These are phyloP conservation scores for Phytopythium delawarense DNA, from an alignment of 352 stramenopile genomes.

Conservation along the genomic window DNA sequence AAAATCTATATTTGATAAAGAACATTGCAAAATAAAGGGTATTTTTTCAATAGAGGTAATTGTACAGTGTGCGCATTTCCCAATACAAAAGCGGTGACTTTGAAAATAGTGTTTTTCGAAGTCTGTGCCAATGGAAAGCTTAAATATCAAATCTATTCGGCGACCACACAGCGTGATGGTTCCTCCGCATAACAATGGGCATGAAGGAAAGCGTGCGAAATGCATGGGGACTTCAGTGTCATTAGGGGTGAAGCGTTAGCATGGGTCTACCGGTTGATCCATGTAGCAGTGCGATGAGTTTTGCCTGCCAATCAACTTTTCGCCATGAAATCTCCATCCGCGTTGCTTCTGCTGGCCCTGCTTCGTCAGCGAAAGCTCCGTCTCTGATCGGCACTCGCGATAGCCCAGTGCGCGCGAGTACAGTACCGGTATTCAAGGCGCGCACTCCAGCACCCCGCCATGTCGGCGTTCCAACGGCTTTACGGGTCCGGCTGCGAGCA, in stretches of 20 bases:
- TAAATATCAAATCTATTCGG: neutral
- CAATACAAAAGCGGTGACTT: neutral
- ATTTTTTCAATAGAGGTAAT: neutral
- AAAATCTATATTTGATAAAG: neutral
- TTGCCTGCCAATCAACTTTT: too few relatives aligned
- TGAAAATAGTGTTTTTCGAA: neutral
- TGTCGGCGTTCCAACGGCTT: conserved; percentile 5
- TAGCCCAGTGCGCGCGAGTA: too few relatives aligned
- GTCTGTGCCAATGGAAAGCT: neutral
- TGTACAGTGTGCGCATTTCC: neutral
- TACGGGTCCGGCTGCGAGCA: conserved; percentile 3
- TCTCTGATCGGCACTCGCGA: too few relatives aligned
- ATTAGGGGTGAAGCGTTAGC: too few relatives aligned
- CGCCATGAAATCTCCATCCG: neutral
- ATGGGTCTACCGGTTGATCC: too few relatives aligned
- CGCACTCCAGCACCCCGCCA: neutral
- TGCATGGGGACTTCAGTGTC: neutral
- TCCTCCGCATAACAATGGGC: neutral
- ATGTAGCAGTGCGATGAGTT: too few relatives aligned
- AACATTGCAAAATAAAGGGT: neutral
- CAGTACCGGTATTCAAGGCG: neutral
- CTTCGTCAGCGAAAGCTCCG: too few relatives aligned
- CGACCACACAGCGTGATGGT: neutral
- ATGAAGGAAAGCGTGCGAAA: conserved; percentile 1
- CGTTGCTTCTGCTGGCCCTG: neutral